A percentile compares a stretch with the other conserved stretches of the same genome.
Conservation (phyloP, 345 rosid species). For the Rhodomyrtus tomentosa region DNA sequence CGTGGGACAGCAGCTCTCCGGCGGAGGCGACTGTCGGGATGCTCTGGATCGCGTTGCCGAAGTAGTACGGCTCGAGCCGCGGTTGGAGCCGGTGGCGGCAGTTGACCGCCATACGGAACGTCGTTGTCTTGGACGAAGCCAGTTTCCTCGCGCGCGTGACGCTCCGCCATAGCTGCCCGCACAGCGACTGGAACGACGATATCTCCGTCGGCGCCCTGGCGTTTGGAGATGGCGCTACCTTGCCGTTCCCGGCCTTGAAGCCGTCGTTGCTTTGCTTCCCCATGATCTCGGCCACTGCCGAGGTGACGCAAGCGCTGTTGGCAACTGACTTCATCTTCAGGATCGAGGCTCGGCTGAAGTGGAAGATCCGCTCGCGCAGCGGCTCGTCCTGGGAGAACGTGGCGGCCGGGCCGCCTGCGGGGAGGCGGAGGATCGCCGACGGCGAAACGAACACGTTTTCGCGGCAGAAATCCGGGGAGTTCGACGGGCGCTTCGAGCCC, state of each 20-base stretch:
- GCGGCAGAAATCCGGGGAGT: constrained; percentile 56
- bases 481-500: constrained; percentile 41
- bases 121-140: constrained; percentile 40
- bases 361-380: constrained; percentile 74
- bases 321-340: constrained; percentile 52
- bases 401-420: constrained; percentile 61
- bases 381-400: constrained; percentile 68
- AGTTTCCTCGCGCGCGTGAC: constrained; percentile 83
- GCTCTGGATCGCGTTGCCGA: constrained; percentile 97
- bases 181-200: constrained; percentile 86
- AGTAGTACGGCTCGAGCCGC: constrained; percentile 53
- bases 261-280: constrained; percentile 50
- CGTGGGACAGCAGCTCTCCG: constrained; percentile 46
- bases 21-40: constrained; percentile 50
- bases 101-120: constrained; percentile 91
- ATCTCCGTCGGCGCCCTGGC: constrained; percentile 36
- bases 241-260: constrained; percentile 37
- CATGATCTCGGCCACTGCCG: constrained; percentile 14
- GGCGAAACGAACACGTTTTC: constrained; percentile 51
- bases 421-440: constrained; percentile 49
- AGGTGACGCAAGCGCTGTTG: constrained; percentile 10
- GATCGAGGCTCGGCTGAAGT: constrained; percentile 70
- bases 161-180: constrained; percentile 77
- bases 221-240: not conserved
- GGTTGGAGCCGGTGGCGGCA: constrained; percentile 89